Conservation (phyloP, 441 rosid species). For the Iberis amara region DNA sequence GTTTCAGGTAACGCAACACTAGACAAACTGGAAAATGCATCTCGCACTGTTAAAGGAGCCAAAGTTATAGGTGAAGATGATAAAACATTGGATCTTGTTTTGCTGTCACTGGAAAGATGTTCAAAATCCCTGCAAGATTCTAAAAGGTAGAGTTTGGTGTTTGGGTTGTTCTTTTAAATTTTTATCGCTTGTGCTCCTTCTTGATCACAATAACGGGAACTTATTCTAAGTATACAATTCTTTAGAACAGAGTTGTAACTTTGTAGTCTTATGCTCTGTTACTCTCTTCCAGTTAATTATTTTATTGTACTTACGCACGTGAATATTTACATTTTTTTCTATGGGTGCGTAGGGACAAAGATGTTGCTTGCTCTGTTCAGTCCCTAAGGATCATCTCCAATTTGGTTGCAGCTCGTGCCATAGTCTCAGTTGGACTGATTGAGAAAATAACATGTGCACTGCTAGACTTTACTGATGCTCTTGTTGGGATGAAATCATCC, state of each 20-base stretch:
- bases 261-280: constrained; percentile 6
- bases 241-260: constrained; percentile 4
- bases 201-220: constrained; percentile 3
- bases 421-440: constrained; percentile 45
- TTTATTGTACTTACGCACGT: constrained; percentile 10
- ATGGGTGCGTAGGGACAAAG: constrained; percentile 63
- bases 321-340: constrained; percentile 11
- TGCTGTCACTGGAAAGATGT: constrained; percentile 71
- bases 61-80: constrained; percentile 65
- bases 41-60: constrained; percentile 90
- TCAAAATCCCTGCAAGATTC: constrained; percentile 51
- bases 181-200: constrained; percentile 3
- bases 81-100: constrained; percentile 52
- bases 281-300: constrained; percentile 8
- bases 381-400: constrained; percentile 80
- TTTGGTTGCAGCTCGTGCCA: constrained; percentile 70
- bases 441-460: constrained; percentile 67
- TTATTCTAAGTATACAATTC: too few relatives aligned
- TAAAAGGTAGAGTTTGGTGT: constrained; percentile 46
- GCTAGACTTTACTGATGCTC: constrained; percentile 51
- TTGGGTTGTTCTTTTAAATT: constrained; percentile 4
- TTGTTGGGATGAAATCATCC: constrained; percentile 57
- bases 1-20: constrained; percentile 54
- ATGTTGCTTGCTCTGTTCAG: constrained; percentile 57
- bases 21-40: constrained; percentile 74